Evolutionary conservation across 192 early-diverging fungal genomes (phyloP), one percentile per base, ranked within the genome.

Genomic region (Gryganskiella cystojenkinii): DNA sequence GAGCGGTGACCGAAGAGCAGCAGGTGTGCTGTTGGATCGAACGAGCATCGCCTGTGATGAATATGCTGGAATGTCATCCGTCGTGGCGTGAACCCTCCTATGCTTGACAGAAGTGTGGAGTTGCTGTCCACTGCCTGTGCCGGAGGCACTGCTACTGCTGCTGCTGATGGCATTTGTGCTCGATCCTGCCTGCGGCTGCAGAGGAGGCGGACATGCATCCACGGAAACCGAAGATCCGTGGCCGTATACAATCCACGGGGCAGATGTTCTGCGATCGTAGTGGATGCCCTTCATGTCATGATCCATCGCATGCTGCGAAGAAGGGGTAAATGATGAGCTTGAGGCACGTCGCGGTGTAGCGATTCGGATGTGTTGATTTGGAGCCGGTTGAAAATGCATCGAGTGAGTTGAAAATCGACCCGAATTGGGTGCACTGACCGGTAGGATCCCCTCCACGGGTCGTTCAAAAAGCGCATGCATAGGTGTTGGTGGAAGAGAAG

Each of bases 21-120:
- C 72, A 8, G 72, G 72, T 9, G 72, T 75, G 22, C 72, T 75
- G 28, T 75, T 75, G 11, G 72, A 75, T 24, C 72, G 64, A 64
- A 75, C 66, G 3, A 75, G 44, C 17, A 34, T 42, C 3, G 72
- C 67, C 1, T 75, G 72, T 3, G 64, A 44, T 2, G 64, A 52
- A 22, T 75, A 46, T 4, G 58, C 56, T 20, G 54, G 64, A 22
- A 64, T 64, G 50, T 75, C 72, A 14, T 75, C 72, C 1, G 72
- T 56, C 15, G 58, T 64, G 1, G 72, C 54, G 49, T 67, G 45
- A 6, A 14, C 4, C 14, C 27, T 63, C n/a, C 37, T 40, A 47
- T 62, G 44, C n/a, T 24, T 27, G 53, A 31, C n/a, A 56, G 60
- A 22, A 56, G 31, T 31, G 58, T 22, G 42, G 59, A 40, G 31